Evolutionary conservation across 371 early-diverging fungal species (phyloP).

Genomic region (Apophysomyces sp.): DNA sequence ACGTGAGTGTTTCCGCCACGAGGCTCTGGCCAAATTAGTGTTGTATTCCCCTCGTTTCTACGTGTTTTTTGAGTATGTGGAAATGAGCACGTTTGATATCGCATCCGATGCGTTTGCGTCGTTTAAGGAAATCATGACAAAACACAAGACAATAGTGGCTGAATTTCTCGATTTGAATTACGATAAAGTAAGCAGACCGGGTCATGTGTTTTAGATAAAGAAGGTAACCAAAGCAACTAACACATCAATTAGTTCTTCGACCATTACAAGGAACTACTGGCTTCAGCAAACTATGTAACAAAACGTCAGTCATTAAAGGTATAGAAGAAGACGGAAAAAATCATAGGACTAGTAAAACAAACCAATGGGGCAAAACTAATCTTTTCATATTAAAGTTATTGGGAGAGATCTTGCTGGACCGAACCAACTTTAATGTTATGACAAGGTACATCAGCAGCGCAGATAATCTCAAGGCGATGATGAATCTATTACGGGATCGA

Average conservation of each 20-base stretch:
- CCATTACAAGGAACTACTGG: conserved; percentile 81
- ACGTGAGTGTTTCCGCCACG: conserved; percentile 94
- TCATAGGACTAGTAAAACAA: neutral
- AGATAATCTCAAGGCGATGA: conserved; percentile 95
- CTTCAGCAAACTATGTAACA: conserved; percentile 95
- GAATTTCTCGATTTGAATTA: conserved; percentile 89
- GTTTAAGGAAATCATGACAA: conserved; percentile 95
- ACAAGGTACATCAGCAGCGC: conserved; percentile 89
- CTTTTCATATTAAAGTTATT: conserved; percentile 68
- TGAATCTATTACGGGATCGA: conserved; percentile 92
- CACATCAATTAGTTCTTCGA: conserved; percentile 94
- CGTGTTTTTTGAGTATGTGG: conserved; percentile 92
- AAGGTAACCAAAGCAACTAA: conserved; percentile 21
- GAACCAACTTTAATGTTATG: conserved; percentile 95
- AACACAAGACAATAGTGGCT: conserved; percentile 90
- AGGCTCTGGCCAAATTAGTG: conserved; percentile 83
- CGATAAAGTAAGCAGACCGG: conserved; percentile 62
- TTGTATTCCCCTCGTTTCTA: conserved; percentile 86
- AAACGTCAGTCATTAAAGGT: conserved; percentile 97
- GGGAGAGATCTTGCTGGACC: conserved; percentile 95
- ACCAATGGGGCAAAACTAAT: neutral
- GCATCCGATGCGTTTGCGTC: conserved; percentile 98
- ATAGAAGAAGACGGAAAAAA: conserved; percentile 10
- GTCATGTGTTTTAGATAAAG: neutral
- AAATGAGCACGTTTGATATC: conserved; percentile 95